Evolutionary conservation across 176 grass and related monocot species (phyloP).

Genomic region (Aechmea fasciata): DNA sequence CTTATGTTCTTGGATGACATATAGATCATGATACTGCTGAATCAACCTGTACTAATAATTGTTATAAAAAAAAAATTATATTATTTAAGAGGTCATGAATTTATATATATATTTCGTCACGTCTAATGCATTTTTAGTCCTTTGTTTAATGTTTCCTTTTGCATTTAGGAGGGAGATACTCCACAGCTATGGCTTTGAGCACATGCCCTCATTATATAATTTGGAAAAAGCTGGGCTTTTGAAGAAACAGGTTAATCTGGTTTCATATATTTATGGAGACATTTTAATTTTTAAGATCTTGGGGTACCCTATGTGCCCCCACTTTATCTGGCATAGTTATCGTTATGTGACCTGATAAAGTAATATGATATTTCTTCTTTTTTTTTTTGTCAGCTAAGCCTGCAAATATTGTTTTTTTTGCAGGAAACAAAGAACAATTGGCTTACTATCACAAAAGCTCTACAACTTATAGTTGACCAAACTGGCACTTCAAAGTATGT

Average conservation of each 20-base stretch:
- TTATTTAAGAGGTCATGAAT: no score
- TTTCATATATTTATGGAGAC: constrained; percentile 11
- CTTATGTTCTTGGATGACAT: no score
- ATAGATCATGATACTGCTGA: no score
- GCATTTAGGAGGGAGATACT: constrained; percentile 74
- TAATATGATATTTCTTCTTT: background rate
- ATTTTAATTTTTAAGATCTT: constrained; percentile 5
- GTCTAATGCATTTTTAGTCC: no score
- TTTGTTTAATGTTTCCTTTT: constrained; percentile 8
- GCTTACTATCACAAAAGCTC: constrained; percentile 57
- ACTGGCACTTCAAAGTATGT: constrained; percentile 74
- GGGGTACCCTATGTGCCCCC: background rate
- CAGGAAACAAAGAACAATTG: constrained; percentile 86
- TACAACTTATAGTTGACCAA: constrained; percentile 83
- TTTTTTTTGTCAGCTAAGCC: constrained; percentile 1
- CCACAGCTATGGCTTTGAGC: constrained; percentile 94
- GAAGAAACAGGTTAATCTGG: constrained; percentile 67
- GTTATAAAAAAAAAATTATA: no score
- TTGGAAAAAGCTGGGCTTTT: constrained; percentile 83
- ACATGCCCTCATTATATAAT: constrained; percentile 80
- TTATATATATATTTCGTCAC: no score
- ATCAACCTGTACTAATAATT: no score
- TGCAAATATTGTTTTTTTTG: background rate
- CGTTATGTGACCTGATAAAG: background rate
- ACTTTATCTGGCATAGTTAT: background rate